A percentile compares a stretch with the other conserved stretches of the same genome.
phyloP scores from a whole-genome alignment of 2,329 filamentous ascomycete genomes.

The Plenodomus tracheiphilus region DNA sequence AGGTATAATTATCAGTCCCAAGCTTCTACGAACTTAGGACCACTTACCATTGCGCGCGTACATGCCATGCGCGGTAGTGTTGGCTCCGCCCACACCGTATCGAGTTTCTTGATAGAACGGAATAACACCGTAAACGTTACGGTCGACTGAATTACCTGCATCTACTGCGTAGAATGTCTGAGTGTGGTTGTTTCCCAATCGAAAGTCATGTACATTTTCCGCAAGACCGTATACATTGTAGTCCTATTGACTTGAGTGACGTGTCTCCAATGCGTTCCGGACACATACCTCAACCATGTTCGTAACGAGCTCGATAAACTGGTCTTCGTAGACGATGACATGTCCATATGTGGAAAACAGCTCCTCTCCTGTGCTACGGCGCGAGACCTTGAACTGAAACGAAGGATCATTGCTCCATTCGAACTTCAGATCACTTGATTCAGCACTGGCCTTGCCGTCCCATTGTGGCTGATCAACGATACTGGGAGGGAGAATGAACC shows the following conservation, averaged over 20 bases:
- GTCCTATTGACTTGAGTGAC: slow-evolving; percentile 48
- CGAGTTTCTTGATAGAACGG: too few species aligned
- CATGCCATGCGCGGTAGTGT: too few species aligned
- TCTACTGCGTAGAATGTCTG: slow-evolving; percentile 71
- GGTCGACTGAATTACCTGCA: slow-evolving; percentile 39
- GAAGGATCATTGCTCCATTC: slow-evolving; percentile 51
- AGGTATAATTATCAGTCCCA: too few species aligned
- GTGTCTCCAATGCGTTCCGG: slow-evolving; percentile 52
- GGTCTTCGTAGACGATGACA: slow-evolving; percentile 72
- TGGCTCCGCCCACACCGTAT: too few species aligned
- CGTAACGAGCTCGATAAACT: slow-evolving; percentile 59
- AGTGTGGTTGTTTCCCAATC: slow-evolving; percentile 66
- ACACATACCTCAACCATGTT: slow-evolving; percentile 60
- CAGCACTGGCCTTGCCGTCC: slow-evolving; percentile 15
- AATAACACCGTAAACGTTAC: slow-evolving; percentile 13
- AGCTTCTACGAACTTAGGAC: too few species aligned
- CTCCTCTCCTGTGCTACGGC: slow-evolving; percentile 57
- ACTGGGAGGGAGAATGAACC: slow-evolving; percentile 11
- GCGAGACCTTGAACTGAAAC: slow-evolving; percentile 66
- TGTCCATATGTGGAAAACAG: slow-evolving; percentile 70
- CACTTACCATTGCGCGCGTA: too few species aligned
- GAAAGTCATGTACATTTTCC: slow-evolving; percentile 70
- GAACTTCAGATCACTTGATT: slow-evolving; percentile 15
- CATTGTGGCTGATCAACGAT: slow-evolving; percentile 17
- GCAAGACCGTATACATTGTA: slow-evolving; percentile 75